These are phyloP conservation scores for Curvularia sp. DNA, from an alignment of 2,329 filamentous ascomycete genomes.

Conservation along the genomic window DNA sequence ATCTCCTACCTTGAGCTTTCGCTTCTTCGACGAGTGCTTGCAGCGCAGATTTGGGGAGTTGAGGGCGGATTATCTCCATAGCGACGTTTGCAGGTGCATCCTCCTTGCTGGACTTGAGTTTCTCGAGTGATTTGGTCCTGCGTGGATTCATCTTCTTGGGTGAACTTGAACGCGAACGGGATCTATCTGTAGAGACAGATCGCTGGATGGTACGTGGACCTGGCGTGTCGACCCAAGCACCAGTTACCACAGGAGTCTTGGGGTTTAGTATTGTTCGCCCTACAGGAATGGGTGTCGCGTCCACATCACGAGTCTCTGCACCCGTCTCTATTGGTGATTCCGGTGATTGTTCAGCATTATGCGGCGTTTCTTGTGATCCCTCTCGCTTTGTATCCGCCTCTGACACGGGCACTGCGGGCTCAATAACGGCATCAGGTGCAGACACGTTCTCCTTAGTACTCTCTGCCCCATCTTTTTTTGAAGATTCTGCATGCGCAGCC, in stretches of 20 bases:
- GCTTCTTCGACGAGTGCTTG: constrained; percentile 53
- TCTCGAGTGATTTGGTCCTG: constrained; percentile 21
- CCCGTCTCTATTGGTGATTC: constrained; percentile 6
- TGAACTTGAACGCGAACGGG: constrained; percentile 26
- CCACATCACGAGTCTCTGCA: constrained; percentile 20
- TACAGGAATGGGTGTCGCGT: constrained; percentile 41
- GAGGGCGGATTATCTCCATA: constrained; percentile 26
- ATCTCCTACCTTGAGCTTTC: constrained; percentile 30
- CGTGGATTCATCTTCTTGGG: constrained; percentile 28
- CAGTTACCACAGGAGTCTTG: constrained; percentile 57
- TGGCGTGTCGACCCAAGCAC: constrained; percentile 59
- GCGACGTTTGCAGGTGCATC: constrained; percentile 3
- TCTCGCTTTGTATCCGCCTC: constrained; percentile 14
- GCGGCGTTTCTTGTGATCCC: constrained; percentile 11
- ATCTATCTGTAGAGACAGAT: constrained; percentile 17
- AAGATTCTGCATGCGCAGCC: constrained; percentile 12
- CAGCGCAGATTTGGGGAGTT: constrained; percentile 47
- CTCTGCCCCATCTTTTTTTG: constrained; percentile 1
- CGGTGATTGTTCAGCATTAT: constrained; percentile 11
- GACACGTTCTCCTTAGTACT: constrained; percentile 7
- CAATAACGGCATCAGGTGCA: constrained; percentile 1
- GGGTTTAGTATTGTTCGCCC: constrained; percentile 33
- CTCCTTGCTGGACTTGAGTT: constrained; percentile 7
- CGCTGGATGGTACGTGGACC: constrained; percentile 36
- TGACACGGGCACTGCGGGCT: constrained; percentile 7